Conservation (phyloP, 495 filamentous ascomycete genomes). For the Geopyxis carbonaria region DNA sequence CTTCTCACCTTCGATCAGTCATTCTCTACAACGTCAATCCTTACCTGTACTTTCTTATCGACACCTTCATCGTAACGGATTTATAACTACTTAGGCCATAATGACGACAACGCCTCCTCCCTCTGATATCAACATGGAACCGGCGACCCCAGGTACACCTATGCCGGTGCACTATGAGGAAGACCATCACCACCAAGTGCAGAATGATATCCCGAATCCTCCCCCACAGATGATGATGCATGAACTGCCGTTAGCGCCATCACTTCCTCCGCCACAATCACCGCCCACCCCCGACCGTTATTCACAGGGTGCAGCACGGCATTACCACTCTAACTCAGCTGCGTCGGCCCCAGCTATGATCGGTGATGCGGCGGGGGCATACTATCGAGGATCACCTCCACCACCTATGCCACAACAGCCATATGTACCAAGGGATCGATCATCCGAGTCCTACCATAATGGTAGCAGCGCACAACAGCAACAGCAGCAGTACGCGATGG, state of each 20-base stretch:
- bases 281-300: constrained; percentile 2
- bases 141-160: no score
- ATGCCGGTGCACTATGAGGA: no score
- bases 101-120: no score
- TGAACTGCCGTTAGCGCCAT: constrained; percentile 4
- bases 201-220: no score
- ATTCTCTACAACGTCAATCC: no score
- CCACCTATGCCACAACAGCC: neutral
- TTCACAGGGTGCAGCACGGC: neutral
- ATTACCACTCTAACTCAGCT: neutral
- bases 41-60: no score
- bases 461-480: neutral
- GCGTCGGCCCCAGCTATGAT: neutral
- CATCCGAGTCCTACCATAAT: neutral
- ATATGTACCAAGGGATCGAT: neutral
- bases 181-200: no score
- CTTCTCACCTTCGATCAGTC: no score
- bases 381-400: constrained; percentile 1
- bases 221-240: no score
- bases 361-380: neutral
- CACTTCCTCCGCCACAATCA: constrained; percentile 4
- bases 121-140: no score
- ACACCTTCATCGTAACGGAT: no score
- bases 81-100: no score
- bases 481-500: neutral